Percentiles rank a stretch among this genome's conserved stretches.
Conservation (phyloP, 129 eudicot species). For the Lactuca sativa region DNA sequence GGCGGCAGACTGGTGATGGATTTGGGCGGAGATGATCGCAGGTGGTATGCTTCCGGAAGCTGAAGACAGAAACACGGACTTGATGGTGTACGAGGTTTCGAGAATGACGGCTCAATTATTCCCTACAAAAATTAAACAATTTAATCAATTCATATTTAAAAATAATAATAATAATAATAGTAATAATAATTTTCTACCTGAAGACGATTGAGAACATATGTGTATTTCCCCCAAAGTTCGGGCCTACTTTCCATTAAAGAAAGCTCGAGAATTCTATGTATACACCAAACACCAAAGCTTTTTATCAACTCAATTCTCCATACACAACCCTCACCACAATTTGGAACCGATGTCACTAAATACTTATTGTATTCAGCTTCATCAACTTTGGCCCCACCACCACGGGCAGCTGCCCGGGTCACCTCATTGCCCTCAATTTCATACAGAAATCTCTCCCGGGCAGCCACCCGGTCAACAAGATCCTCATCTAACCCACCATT, state of each 20-base stretch:
- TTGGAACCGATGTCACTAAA: constrained; percentile 68
- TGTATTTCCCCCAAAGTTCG: constrained; percentile 95
- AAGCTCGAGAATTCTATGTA: constrained; percentile 86
- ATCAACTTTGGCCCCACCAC: constrained; percentile 27
- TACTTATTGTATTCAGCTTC: constrained; percentile 46
- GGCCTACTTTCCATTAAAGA: constrained; percentile 98
- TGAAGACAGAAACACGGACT: constrained; percentile 91
- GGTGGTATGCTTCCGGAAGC: constrained; percentile 60
- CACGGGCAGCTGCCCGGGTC: constrained; percentile 23
- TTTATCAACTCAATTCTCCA: constrained; percentile 68
- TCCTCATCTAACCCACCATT: constrained; percentile 94
- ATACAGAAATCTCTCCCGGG: constrained; percentile 63
- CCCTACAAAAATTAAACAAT: constrained; percentile 47
- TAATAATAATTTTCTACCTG: constrained; percentile 50
- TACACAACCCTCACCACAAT: constrained; percentile 92
- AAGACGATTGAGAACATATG: constrained; percentile 90
- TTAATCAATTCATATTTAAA: not conserved
- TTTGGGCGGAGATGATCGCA: constrained; percentile 52
- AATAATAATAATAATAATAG: not conserved
- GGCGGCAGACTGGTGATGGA: constrained; percentile 64
- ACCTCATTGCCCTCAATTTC: constrained; percentile 60
- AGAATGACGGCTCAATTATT: constrained; percentile 75
- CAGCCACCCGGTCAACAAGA: constrained; percentile 86
- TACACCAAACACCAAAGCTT: constrained; percentile 97
- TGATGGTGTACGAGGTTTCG: constrained; percentile 63